A percentile compares a stretch with the other conserved stretches of the same genome.
phyloP scores from a whole-genome alignment of 2,329 filamentous ascomycete genomes.

The Alternaria atra region DNA sequence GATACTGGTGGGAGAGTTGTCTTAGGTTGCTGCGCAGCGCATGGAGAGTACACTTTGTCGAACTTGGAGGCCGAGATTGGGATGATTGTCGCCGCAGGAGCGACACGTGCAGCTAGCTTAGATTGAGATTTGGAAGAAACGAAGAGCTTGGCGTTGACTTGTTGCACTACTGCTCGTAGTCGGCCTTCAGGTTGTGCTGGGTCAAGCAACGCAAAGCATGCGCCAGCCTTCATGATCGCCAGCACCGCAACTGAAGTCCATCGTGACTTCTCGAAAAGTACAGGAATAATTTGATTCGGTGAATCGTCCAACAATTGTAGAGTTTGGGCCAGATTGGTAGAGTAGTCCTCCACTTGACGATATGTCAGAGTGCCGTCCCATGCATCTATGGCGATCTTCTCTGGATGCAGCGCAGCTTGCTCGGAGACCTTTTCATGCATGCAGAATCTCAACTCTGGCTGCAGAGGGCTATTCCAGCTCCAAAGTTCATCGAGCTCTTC shows the following conservation, averaged over 20 bases:
- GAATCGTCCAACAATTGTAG: slow-evolving; percentile 36
- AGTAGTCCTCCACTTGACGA: slow-evolving; percentile 46
- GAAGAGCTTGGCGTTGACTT: slow-evolving; percentile 40
- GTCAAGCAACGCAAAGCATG: slow-evolving; percentile 48
- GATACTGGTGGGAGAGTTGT: slow-evolving; percentile 37
- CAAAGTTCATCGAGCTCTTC: slow-evolving; percentile 59
- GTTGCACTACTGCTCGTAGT: slow-evolving; percentile 42
- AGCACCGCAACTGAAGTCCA: slow-evolving; percentile 53
- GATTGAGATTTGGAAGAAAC: slow-evolving; percentile 43
- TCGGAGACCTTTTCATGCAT: slow-evolving; percentile 59
- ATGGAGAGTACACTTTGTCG: slow-evolving; percentile 38
- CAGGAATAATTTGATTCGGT: slow-evolving; percentile 45
- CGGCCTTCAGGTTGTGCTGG: slow-evolving; percentile 49
- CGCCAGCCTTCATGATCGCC: slow-evolving; percentile 53
- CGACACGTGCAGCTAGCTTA: slow-evolving; percentile 38
- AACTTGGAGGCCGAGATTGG: slow-evolving; percentile 47
- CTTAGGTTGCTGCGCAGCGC: slow-evolving; percentile 38
- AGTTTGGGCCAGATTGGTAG: slow-evolving; percentile 41
- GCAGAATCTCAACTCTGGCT: slow-evolving; percentile 55
- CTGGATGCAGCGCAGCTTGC: slow-evolving; percentile 44
- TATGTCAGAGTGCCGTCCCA: slow-evolving; percentile 52
- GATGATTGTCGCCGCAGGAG: slow-evolving; percentile 42
- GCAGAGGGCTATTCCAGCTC: slow-evolving; percentile 58
- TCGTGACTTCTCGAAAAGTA: slow-evolving; percentile 53
- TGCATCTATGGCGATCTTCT: slow-evolving; percentile 50